These are phyloP conservation scores for Thoreauomyces humboldtii DNA, from an alignment of 192 early-diverging fungal species.

Conservation along the genomic window DNA sequence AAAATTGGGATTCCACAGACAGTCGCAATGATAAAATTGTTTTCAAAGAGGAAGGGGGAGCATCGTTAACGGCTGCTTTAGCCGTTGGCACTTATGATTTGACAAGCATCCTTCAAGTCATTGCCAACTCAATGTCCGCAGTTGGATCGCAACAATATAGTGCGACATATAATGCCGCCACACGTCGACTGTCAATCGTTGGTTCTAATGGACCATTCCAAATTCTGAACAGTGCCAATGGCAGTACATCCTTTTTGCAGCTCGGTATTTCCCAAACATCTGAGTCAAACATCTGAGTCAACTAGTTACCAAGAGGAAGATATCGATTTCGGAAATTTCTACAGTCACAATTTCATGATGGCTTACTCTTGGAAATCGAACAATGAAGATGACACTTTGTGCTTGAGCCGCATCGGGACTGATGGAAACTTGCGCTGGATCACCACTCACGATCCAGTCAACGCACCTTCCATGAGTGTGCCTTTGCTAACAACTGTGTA, in stretches of 20 bases:
- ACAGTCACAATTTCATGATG: neutral
- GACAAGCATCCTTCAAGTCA: neutral
- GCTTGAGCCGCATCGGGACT: neutral
- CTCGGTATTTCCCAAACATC: constrained; percentile 3
- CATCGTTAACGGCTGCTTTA: neutral
- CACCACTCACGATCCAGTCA: neutral
- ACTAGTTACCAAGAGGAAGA: neutral
- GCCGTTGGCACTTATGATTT: neutral
- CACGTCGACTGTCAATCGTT: neutral
- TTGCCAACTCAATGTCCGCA: neutral
- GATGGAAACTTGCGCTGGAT: neutral
- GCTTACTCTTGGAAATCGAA: neutral
- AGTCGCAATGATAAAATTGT: neutral
- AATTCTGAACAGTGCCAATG: neutral
- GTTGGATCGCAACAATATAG: neutral
- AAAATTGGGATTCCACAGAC: neutral
- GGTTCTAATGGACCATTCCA: neutral
- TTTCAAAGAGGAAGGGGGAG: neutral
- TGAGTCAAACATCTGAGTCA: no score
- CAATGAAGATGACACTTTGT: neutral
- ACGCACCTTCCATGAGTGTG: no score
- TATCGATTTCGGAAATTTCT: constrained; percentile 1
- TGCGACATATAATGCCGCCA: neutral
- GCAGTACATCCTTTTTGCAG: neutral
- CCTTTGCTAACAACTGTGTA: no score